These are phyloP conservation scores for Amylocystis lapponica DNA, from an alignment of 768 basidiomycete species.

Conservation along the genomic window DNA sequence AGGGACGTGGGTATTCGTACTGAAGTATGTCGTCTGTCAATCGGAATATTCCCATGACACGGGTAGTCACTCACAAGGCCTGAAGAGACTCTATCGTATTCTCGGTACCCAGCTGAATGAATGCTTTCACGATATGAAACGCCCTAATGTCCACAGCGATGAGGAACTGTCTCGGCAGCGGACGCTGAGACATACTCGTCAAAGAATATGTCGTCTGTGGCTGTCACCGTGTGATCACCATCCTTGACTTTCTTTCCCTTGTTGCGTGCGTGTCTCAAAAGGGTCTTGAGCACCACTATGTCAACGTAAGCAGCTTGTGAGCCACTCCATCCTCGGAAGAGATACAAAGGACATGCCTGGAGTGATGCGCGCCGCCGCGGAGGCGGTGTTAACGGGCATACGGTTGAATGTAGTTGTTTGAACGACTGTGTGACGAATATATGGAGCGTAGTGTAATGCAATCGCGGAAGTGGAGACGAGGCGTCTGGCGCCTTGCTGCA, in stretches of 20 bases:
- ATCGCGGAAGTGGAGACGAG: not conserved
- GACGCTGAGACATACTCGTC: constrained; percentile 50
- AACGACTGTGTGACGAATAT: not conserved
- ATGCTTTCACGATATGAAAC: constrained; percentile 68
- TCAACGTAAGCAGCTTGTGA: not conserved
- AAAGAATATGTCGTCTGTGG: constrained; percentile 59
- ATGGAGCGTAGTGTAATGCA: not conserved
- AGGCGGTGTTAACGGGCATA: constrained; percentile 51
- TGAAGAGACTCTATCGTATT: constrained; percentile 74
- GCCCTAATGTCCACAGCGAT: constrained; percentile 33
- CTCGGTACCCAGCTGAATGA: constrained; percentile 56
- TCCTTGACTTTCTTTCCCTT: constrained; percentile 36
- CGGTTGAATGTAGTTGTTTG: not conserved
- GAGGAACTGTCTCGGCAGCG: no score
- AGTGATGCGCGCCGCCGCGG: constrained; percentile 50
- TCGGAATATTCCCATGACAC: no score
- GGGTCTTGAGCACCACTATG: constrained; percentile 50
- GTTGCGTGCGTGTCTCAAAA: constrained; percentile 40
- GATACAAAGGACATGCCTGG: constrained; percentile 35
- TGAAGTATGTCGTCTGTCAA: constrained; percentile 19
- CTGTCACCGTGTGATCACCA: constrained; percentile 31
- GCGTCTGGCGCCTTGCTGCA: not conserved
- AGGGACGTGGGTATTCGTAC: constrained; percentile 66
- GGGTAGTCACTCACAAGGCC: constrained; percentile 39
- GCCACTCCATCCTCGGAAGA: not conserved